Evolutionary conservation across 257 asterid genomes (phyloP).

Genomic region (Primulina eburnea): DNA sequence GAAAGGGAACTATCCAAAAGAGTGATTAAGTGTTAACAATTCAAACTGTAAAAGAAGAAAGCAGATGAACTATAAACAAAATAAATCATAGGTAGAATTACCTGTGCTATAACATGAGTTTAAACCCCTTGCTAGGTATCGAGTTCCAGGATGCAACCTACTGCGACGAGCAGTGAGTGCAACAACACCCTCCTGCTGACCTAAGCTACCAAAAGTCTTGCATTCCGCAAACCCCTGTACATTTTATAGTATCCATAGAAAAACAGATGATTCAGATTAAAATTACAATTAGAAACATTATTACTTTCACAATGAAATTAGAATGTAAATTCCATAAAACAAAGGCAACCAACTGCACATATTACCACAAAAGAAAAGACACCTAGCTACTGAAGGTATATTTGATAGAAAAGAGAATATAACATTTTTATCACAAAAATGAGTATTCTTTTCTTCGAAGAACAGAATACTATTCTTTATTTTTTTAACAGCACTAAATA

Average conservation of each 20-base stretch:
- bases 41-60: constrained; percentile 23
- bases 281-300: constrained; percentile 20
- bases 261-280: constrained; percentile 17
- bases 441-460: no score
- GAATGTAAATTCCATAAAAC: constrained; percentile 19
- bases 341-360: constrained; percentile 2
- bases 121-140: constrained; percentile 93
- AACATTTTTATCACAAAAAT: not conserved
- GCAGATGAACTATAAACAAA: constrained; percentile 17
- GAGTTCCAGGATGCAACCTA: constrained; percentile 98
- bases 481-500: not conserved
- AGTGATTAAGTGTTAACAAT: not conserved
- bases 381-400: not conserved
- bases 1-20: constrained; percentile 11
- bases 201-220: constrained; percentile 88
- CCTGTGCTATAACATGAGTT: constrained; percentile 96
- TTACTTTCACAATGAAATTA: constrained; percentile 6
- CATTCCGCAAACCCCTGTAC: constrained; percentile 90
- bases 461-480: no score
- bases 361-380: not conserved
- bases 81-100: constrained; percentile 27
- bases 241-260: constrained; percentile 19
- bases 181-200: constrained; percentile 92
- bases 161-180: constrained; percentile 97
- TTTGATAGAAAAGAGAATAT: not conserved